Evolutionary conservation across 2,329 filamentous ascomycete species (phyloP).

Genomic region (Neospermospora avenae): DNA sequence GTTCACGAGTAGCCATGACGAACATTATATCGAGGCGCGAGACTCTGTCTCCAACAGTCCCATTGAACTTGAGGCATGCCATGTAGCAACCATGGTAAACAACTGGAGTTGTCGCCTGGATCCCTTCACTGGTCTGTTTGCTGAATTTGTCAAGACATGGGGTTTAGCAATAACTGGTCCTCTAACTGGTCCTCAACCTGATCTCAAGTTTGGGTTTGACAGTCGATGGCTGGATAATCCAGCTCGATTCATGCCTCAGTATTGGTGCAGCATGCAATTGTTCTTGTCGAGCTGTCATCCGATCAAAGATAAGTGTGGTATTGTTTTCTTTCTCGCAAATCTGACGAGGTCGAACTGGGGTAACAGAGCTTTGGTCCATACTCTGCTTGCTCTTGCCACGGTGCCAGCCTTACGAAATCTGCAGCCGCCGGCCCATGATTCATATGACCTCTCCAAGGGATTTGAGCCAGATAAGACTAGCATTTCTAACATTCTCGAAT

Average conservation of each 20-base stretch:
- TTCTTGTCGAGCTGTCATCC: conserved; percentile 13
- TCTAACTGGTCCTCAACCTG: conserved; percentile 4
- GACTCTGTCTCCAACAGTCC: conserved; percentile 24
- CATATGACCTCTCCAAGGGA: conserved; percentile 9
- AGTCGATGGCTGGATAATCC: conserved; percentile 20
- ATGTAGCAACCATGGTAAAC: conserved; percentile 21
- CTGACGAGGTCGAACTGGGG: conserved; percentile 27
- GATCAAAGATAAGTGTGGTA: conserved; percentile 24
- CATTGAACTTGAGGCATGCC: conserved; percentile 16
- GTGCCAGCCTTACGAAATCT: conserved; percentile 17
- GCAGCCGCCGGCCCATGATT: conserved; percentile 1
- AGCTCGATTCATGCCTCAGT: conserved; percentile 14
- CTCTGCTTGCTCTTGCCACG: conserved; percentile 34
- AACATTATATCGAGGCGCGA: conserved; percentile 33
- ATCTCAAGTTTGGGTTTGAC: conserved; percentile 14
- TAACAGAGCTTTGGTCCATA: conserved; percentile 28
- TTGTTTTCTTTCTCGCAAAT: conserved; percentile 33
- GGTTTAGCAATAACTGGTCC: conserved; percentile 9
- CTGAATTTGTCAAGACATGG: conserved; percentile 26
- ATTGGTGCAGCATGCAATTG: conserved; percentile 28
- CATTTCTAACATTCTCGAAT: not conserved
- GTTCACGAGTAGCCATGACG: conserved; percentile 34
- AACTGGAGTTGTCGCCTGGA: conserved; percentile 19
- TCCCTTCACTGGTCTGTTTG: conserved; percentile 17
- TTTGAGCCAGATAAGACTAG: conserved; percentile 7